These are phyloP conservation scores for Musa troglodytarum DNA, from an alignment of 176 grass and related monocot species.

Conservation along the genomic window DNA sequence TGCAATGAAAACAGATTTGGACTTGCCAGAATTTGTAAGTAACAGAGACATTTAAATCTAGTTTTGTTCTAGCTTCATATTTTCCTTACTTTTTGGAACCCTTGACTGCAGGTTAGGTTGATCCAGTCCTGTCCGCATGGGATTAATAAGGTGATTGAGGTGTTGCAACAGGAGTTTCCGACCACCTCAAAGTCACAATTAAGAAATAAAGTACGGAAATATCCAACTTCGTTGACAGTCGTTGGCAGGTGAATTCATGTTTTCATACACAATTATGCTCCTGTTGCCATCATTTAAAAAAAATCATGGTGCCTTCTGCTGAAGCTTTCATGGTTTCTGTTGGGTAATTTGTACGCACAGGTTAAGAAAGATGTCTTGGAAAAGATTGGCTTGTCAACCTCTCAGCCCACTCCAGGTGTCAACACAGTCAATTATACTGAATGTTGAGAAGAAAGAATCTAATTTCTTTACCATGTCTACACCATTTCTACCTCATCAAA, in stretches of 20 bases:
- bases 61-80: background rate
- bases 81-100: slow-evolving; percentile 18
- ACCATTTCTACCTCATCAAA: background rate
- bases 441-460: too few relatives aligned
- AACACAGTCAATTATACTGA: background rate
- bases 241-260: slow-evolving; percentile 55
- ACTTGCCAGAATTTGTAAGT: slow-evolving; percentile 90
- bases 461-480: background rate
- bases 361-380: slow-evolving; percentile 82
- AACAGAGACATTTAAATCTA: background rate
- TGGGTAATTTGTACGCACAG: slow-evolving; percentile 35
- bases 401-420: slow-evolving; percentile 30
- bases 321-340: slow-evolving; percentile 5
- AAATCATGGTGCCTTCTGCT: background rate
- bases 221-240: slow-evolving; percentile 70
- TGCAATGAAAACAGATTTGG: slow-evolving; percentile 39
- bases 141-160: slow-evolving; percentile 67
- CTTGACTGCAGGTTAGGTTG: slow-evolving; percentile 49
- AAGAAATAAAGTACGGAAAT: slow-evolving; percentile 83
- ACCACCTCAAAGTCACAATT: slow-evolving; percentile 49
- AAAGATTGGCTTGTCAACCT: slow-evolving; percentile 52
- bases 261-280: background rate
- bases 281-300: background rate
- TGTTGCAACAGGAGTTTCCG: slow-evolving; percentile 58
- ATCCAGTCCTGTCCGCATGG: slow-evolving; percentile 61